Percentiles rank a stretch among this genome's conserved stretches.
These are phyloP conservation scores for Talaromyces liani DNA, from an alignment of 495 filamentous ascomycete genomes.

Conservation along the genomic window DNA sequence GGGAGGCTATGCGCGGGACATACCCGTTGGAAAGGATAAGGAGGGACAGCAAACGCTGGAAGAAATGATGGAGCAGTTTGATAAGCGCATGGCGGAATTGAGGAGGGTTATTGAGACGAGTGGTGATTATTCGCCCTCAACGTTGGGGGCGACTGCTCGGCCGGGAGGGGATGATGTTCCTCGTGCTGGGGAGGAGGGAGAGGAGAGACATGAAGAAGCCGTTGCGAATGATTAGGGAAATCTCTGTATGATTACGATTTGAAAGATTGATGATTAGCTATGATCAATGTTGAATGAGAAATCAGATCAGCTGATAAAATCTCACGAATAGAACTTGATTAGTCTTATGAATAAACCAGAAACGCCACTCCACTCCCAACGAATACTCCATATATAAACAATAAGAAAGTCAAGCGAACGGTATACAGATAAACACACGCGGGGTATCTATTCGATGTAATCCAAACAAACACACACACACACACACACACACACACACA, in stretches of 20 bases:
- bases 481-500: constrained; percentile 2
- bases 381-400: not conserved
- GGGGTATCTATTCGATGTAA: not conserved
- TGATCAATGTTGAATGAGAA: not conserved
- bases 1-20: constrained; percentile 21
- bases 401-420: not conserved
- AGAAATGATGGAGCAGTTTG: constrained; percentile 59
- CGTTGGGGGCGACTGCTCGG: not conserved
- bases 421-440: not conserved
- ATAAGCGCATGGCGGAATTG: constrained; percentile 51
- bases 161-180: not conserved
- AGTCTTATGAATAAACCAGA: not conserved
- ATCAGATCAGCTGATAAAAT: not conserved
- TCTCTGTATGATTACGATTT: not conserved
- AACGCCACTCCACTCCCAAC: not conserved
- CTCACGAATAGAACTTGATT: not conserved
- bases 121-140: constrained; percentile 1
- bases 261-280: not conserved
- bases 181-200: not conserved
- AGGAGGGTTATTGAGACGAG: constrained; percentile 36
- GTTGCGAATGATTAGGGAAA: not conserved
- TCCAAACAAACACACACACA: not conserved
- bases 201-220: not conserved
- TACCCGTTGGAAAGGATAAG: constrained; percentile 22
- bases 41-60: constrained; percentile 30